Evolutionary conservation across 225 moss, liverwort and hornwort genomes (phyloP).

Genomic region (Pseudisothecium myosuroides): DNA sequence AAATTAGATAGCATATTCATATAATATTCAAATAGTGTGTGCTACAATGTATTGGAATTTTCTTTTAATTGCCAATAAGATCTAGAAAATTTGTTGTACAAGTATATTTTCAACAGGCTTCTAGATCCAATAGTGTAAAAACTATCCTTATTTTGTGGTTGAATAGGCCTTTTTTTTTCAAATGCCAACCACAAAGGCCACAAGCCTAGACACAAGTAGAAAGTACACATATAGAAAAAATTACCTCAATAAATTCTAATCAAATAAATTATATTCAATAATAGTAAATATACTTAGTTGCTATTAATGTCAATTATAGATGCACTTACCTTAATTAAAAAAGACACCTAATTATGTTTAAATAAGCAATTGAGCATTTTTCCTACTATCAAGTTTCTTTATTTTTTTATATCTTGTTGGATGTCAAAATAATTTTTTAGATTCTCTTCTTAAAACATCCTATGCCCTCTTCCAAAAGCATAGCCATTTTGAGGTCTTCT

Average conservation of each 20-base stretch:
- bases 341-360: too few relatives aligned
- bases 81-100: accelerated
- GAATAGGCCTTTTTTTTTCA: background rate
- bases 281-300: accelerated
- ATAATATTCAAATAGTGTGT: background rate
- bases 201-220: accelerated
- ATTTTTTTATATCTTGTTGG: too few relatives aligned
- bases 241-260: background rate
- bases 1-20: background rate
- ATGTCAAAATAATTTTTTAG: background rate
- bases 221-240: background rate
- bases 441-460: background rate
- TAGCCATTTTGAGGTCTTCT: background rate
- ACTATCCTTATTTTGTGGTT: background rate
- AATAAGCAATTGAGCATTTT: background rate
- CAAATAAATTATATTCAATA: background rate
- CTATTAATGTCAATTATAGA: accelerated
- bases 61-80: background rate
- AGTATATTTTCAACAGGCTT: background rate
- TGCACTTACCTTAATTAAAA: background rate
- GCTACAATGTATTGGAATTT: background rate
- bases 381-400: accelerated
- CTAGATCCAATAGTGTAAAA: accelerated
- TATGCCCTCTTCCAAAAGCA: accelerated
- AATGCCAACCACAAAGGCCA: accelerated